phyloP scores from a whole-genome alignment of 2,329 filamentous ascomycete species.

The Exophiala calicioides region DNA sequence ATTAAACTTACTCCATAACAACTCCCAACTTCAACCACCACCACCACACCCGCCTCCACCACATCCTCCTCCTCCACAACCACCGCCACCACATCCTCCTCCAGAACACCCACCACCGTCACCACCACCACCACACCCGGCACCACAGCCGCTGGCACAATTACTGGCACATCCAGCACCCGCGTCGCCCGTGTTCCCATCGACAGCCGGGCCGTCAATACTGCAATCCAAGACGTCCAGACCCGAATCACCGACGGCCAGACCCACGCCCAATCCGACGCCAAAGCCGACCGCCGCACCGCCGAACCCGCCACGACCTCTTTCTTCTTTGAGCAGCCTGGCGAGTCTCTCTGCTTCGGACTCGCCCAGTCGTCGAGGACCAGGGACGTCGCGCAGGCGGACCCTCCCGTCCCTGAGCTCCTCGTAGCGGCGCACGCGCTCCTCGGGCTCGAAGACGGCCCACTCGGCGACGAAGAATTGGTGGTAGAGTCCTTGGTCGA shows the following conservation, averaged over 20 bases:
- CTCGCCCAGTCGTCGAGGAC: not conserved
- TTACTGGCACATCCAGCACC: slow-evolving; percentile 1
- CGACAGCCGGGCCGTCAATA: no score
- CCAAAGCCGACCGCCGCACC: not conserved
- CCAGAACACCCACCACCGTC: slow-evolving; percentile 3
- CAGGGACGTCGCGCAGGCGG: slow-evolving; percentile 8
- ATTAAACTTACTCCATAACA: no score
- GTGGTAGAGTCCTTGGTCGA: slow-evolving; percentile 36
- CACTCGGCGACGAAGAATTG: slow-evolving; percentile 30
- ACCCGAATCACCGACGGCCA: slow-evolving; percentile 1
- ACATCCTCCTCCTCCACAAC: slow-evolving; percentile 12
- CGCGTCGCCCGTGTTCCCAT: no score
- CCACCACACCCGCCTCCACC: slow-evolving; percentile 16
- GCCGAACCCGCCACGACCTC: no score
- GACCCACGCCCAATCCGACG: no score
- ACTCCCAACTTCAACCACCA: not conserved
- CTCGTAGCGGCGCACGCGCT: slow-evolving; percentile 26
- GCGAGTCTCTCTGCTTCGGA: slow-evolving; percentile 9
- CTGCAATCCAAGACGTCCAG: not conserved
- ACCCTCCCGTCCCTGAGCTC: slow-evolving; percentile 21
- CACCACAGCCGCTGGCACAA: slow-evolving; percentile 8
- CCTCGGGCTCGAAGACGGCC: slow-evolving; percentile 16
- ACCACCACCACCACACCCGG: slow-evolving; percentile 6
- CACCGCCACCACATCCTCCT: slow-evolving; percentile 8
- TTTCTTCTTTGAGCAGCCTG: not conserved